A percentile compares a stretch with the other conserved stretches of the same genome.
phyloP scores from a whole-genome alignment of 1,284 basidiomycete genomes.

The Vanrija sp. region DNA sequence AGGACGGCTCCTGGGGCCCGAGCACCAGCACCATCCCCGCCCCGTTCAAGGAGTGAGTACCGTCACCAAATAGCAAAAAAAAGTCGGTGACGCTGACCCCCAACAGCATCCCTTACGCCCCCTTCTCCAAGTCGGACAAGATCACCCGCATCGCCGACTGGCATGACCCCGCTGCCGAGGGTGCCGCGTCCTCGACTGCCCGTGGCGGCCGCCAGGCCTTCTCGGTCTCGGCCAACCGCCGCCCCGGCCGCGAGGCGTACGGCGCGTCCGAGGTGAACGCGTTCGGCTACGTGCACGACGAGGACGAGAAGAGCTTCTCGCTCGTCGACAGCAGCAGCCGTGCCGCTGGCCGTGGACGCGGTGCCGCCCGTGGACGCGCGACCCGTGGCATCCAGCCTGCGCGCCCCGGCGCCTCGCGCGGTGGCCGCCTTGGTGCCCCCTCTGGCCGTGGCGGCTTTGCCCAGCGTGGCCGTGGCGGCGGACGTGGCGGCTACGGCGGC shows the following conservation, averaged over 20 bases:
- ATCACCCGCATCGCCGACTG: constrained; percentile 97
- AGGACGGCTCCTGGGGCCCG: constrained; percentile 50
- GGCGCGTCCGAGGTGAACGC: constrained; percentile 69
- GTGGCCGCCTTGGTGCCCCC: constrained; percentile 6
- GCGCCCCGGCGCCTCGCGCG: background rate
- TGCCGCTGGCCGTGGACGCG: constrained; percentile 55
- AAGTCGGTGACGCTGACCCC: background rate
- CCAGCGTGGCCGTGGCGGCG: constrained; percentile 56
- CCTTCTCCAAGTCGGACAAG: constrained; percentile 97
- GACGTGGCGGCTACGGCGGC: constrained; percentile 79
- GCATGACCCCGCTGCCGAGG: constrained; percentile 62
- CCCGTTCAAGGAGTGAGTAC: constrained; percentile 49
- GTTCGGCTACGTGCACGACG: constrained; percentile 98
- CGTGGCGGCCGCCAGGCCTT: constrained; percentile 21
- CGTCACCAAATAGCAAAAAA: background rate
- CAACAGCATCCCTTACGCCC: constrained; percentile 79
- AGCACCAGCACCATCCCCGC: constrained; percentile 43
- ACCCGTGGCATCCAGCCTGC: constrained; percentile 15
- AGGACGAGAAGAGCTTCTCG: constrained; percentile 97
- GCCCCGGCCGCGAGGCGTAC: constrained; percentile 50
- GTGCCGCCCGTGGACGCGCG: constrained; percentile 51
- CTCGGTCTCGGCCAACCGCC: constrained; percentile 29
- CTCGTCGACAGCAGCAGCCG: constrained; percentile 71
- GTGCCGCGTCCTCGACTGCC: constrained; percentile 60
- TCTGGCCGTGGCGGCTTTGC: constrained; percentile 36